Evolutionary conservation across 2,329 filamentous ascomycete genomes (phyloP).

Genomic region (Chalaropsis thielavioides): DNA sequence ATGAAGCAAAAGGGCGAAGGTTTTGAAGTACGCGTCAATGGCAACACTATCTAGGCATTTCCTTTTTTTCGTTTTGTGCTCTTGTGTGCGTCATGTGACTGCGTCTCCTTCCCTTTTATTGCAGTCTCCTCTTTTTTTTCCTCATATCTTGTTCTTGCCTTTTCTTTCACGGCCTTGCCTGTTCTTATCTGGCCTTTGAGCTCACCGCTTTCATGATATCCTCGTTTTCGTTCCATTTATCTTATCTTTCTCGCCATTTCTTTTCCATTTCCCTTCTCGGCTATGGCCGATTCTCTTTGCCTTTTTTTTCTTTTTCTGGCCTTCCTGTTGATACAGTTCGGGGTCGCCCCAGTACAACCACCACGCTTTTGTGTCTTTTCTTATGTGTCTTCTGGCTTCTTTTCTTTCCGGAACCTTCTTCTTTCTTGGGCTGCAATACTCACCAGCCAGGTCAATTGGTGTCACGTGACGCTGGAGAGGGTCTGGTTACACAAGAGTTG

Average conservation of each 20-base stretch:
- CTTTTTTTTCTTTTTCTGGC: constrained; percentile 15
- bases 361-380: constrained; percentile 2
- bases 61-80: not conserved
- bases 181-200: constrained; percentile 15
- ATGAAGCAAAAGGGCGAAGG: constrained; percentile 71
- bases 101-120: constrained; percentile 13
- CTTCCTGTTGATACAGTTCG: constrained; percentile 17
- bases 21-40: constrained; percentile 70
- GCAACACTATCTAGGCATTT: constrained; percentile 49
- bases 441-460: constrained; percentile 15
- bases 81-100: constrained; percentile 5
- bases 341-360: constrained; percentile 14
- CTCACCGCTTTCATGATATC: constrained; percentile 14
- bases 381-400: constrained; percentile 9
- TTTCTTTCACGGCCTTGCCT: constrained; percentile 6
- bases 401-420: constrained; percentile 19
- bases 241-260: constrained; percentile 6
- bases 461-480: not conserved
- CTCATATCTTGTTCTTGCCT: constrained; percentile 18
- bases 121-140: constrained; percentile 13
- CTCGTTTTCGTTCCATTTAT: constrained; percentile 8
- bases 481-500: constrained; percentile 13
- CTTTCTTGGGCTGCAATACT: constrained; percentile 11
- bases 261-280: not conserved
- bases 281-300: not conserved